Evolutionary conservation across 2,329 filamentous ascomycete species (phyloP).

Genomic region (Fusarium austroafricanum): DNA sequence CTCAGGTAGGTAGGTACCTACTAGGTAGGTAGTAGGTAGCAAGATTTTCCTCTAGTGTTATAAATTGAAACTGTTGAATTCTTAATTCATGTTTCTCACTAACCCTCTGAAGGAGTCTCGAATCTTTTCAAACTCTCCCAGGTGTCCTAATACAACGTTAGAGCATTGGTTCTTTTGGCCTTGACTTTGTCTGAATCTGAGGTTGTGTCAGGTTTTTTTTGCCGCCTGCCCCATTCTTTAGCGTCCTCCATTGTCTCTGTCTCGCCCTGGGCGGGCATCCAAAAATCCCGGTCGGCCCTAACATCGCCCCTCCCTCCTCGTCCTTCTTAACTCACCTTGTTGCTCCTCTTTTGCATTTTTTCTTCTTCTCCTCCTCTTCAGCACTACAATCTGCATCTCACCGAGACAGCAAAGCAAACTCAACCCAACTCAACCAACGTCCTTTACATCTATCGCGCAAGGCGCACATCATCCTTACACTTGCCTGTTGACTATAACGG

Average conservation of each 20-base stretch:
- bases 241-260: slow-evolving; percentile 6
- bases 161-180: neutral
- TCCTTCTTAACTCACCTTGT: slow-evolving; percentile 40
- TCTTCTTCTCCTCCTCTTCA: slow-evolving; percentile 35
- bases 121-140: neutral
- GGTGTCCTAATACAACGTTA: neutral
- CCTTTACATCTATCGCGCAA: slow-evolving; percentile 29
- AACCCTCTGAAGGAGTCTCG: neutral
- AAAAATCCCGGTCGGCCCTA: slow-evolving; percentile 45
- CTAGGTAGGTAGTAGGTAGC: no score
- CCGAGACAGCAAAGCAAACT: slow-evolving; percentile 36
- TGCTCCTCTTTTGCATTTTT: slow-evolving; percentile 37
- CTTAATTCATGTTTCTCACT: neutral
- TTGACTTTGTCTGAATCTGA: slow-evolving; percentile 4
- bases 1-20: no score
- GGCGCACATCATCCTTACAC: slow-evolving; percentile 34
- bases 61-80: neutral
- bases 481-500: slow-evolving; percentile 45
- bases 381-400: slow-evolving; percentile 43
- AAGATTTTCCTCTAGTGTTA: no score
- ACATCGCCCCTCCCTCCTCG: slow-evolving; percentile 41
- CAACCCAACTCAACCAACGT: slow-evolving; percentile 30
- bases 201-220: slow-evolving; percentile 18
- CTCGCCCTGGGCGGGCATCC: neutral
- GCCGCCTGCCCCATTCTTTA: slow-evolving; percentile 44